Percentiles rank a stretch among this genome's conserved stretches.
phyloP scores from a whole-genome alignment of 441 rosid genomes.

The Gossypium armourianum region DNA sequence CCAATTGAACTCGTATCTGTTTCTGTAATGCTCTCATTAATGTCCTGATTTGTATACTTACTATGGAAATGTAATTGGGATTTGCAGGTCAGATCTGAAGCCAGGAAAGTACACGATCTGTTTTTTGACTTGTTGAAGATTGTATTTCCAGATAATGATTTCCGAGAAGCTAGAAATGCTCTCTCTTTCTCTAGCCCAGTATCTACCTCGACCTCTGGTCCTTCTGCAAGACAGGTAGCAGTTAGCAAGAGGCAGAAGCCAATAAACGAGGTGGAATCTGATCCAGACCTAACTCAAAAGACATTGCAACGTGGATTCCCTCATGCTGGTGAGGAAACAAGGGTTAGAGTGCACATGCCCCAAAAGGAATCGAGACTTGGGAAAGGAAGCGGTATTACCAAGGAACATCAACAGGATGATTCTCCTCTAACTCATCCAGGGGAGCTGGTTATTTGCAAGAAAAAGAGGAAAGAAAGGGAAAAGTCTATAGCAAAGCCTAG shows the following conservation, averaged over 20 bases:
- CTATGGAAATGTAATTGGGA: slow-evolving; percentile 1
- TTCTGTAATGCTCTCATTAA: background rate
- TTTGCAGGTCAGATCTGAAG: slow-evolving; percentile 85
- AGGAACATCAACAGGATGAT: slow-evolving; percentile 55
- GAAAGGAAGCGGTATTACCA: slow-evolving; percentile 36
- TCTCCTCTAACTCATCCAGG: slow-evolving; percentile 79
- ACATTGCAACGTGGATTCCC: slow-evolving; percentile 38
- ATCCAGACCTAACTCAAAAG: slow-evolving; percentile 41
- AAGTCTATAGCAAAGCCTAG: slow-evolving; percentile 51
- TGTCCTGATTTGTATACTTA: background rate
- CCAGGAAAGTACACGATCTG: slow-evolving; percentile 88
- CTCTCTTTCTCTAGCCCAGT: slow-evolving; percentile 54
- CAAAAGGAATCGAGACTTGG: slow-evolving; percentile 59
- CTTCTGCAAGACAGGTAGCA: slow-evolving; percentile 42
- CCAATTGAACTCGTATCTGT: background rate
- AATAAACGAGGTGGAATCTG: slow-evolving; percentile 54
- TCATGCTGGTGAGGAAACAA: slow-evolving; percentile 43
- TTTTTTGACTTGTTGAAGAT: slow-evolving; percentile 89
- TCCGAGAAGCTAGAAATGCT: slow-evolving; percentile 64
- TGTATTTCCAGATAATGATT: slow-evolving; percentile 81
- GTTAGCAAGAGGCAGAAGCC: slow-evolving; percentile 54
- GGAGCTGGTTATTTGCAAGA: slow-evolving; percentile 88
- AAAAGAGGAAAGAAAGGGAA: slow-evolving; percentile 94
- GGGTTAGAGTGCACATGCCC: slow-evolving; percentile 54
- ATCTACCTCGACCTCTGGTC: slow-evolving; percentile 37